Conservation (phyloP, 176 grass and related monocot species). For the Luzula sylvatica region DNA sequence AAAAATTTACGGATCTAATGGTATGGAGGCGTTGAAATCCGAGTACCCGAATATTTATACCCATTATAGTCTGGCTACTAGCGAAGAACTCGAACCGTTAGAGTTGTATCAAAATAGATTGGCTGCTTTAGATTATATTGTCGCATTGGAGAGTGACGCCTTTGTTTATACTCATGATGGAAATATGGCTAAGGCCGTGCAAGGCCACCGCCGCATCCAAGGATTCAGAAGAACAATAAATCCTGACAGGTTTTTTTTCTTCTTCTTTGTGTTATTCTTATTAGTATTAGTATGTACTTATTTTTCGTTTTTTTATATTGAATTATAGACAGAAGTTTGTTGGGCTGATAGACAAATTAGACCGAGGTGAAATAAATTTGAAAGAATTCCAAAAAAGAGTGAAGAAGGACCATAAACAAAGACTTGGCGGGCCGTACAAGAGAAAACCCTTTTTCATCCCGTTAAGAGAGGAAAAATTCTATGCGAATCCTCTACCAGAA, state of each 20-base stretch:
- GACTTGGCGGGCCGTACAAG: slow-evolving; percentile 64
- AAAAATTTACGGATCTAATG: slow-evolving; percentile 41
- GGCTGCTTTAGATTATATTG: slow-evolving; percentile 53
- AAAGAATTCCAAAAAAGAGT: slow-evolving; percentile 34
- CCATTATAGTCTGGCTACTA: slow-evolving; percentile 43
- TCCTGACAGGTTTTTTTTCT: slow-evolving; percentile 43
- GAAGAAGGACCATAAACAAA: slow-evolving; percentile 38
- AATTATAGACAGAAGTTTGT: slow-evolving; percentile 51
- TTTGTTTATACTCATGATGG: slow-evolving; percentile 47
- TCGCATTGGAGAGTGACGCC: slow-evolving; percentile 44
- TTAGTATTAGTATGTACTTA: no score
- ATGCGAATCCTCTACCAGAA: slow-evolving; percentile 78
- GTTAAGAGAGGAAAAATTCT: slow-evolving; percentile 64
- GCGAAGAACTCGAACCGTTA: slow-evolving; percentile 47
- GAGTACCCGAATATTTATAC: slow-evolving; percentile 70
- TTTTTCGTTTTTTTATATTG: no score
- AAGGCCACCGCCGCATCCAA: slow-evolving; percentile 52
- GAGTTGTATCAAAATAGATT: slow-evolving; percentile 44
- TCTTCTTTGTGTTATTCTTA: slow-evolving; percentile 15
- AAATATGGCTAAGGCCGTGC: slow-evolving; percentile 51
- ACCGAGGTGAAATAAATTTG: slow-evolving; percentile 43
- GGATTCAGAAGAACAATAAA: slow-evolving; percentile 63
- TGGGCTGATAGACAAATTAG: slow-evolving; percentile 51
- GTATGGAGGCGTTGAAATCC: slow-evolving; percentile 38
- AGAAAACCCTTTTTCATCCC: slow-evolving; percentile 35